These are phyloP conservation scores for Populus pruinosa DNA, from an alignment of 345 rosid species.

Conservation along the genomic window DNA sequence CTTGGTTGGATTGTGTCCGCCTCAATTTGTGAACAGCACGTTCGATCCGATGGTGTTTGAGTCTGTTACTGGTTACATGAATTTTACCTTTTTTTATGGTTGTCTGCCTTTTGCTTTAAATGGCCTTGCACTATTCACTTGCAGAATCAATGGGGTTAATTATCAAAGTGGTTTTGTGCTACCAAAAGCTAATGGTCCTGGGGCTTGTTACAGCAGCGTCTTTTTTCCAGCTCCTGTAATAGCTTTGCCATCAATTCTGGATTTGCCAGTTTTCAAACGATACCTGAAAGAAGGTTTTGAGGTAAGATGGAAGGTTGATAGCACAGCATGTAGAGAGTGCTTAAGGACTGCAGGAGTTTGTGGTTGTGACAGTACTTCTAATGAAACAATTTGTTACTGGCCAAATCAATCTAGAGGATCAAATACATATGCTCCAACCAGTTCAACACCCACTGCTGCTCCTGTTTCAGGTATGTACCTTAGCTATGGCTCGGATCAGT, in stretches of 20 bases:
- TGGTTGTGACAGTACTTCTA: neutral
- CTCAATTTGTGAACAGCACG: conserved; percentile 19
- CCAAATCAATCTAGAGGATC: neutral
- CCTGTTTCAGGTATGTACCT: neutral
- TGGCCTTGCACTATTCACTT: neutral
- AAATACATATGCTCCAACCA: neutral
- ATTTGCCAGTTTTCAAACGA: neutral
- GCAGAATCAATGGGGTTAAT: neutral
- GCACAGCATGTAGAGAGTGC: conserved; percentile 3
- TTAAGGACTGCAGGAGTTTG: neutral
- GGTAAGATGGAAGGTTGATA: conserved; percentile 6
- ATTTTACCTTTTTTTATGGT: conserved; percentile 16
- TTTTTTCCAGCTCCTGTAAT: conserved; percentile 4
- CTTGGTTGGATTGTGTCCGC: conserved; percentile 13
- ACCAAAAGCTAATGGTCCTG: neutral
- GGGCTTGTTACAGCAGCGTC: conserved; percentile 8
- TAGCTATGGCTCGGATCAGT: neutral
- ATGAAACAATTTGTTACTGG: conserved; percentile 5
- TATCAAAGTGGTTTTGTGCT: neutral
- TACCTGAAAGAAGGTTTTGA: conserved; percentile 4
- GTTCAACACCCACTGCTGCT: neutral
- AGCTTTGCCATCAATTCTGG: no score
- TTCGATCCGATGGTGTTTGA: conserved; percentile 8
- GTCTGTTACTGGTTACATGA: neutral
- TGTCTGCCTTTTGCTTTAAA: neutral